Conservation (phyloP, 139 green algal species). For the Chlamydomonas eustigma region DNA sequence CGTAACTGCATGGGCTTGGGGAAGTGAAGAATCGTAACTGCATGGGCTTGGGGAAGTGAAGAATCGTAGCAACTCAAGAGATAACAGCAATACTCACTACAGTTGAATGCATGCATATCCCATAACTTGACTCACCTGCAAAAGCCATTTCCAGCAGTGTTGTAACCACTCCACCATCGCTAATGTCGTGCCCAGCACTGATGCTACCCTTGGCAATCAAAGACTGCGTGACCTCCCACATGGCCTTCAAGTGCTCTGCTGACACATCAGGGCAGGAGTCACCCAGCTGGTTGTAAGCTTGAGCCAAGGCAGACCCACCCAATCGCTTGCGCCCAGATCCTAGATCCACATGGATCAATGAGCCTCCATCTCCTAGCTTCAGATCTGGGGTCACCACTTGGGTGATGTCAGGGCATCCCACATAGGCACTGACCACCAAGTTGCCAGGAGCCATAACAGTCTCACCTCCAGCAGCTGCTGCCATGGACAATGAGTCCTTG, state of each 20-base stretch:
- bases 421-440: conserved; percentile 92
- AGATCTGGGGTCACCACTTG: conserved; percentile 67
- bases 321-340: conserved; percentile 58
- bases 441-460: conserved; percentile 94
- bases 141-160: conserved; percentile 95
- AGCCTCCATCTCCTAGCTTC: conserved; percentile 58
- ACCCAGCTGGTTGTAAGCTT: conserved; percentile 72
- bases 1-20: too few relatives aligned
- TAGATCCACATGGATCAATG: conserved; percentile 92
- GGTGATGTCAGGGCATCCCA: conserved; percentile 94
- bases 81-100: not conserved
- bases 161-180: conserved; percentile 83
- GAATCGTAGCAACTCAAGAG: too few relatives aligned
- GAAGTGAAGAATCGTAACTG: too few relatives aligned
- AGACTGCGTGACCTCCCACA: conserved; percentile 78
- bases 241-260: conserved; percentile 52
- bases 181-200: conserved; percentile 91
- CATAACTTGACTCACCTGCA: conserved; percentile 31
- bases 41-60: too few relatives aligned
- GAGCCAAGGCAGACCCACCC: conserved; percentile 88
- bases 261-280: conserved; percentile 81
- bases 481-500: conserved; percentile 98
- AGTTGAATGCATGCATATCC: conserved; percentile 44
- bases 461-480: conserved; percentile 77
- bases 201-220: conserved; percentile 69